Base-by-base conservation (phyloP, 2,329 filamentous ascomycete genomes). In the Apiospora marii region DNA sequence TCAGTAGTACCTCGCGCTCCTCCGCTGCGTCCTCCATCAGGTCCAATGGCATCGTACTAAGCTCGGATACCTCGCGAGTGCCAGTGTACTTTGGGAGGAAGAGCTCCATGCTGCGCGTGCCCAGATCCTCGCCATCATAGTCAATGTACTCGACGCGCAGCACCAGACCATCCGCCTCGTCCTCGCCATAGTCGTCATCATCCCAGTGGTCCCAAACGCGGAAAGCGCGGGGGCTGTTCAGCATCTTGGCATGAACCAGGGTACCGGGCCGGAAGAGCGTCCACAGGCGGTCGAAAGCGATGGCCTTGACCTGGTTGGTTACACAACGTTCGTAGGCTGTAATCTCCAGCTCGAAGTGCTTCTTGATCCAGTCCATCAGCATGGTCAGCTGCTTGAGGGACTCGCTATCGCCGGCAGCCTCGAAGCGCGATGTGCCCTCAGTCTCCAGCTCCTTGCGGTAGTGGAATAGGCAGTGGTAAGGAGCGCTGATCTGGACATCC, bases 61-160 rank as follows among this genome's bases (percentile, higher is more conserved):
- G 78, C 13, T 77, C 77, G 48, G 78, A 75, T 5, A 81, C 73
- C 46, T 78, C 69, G 73, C 76, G 30, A 73, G 77, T 72, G 2
- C 75, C 77, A 0, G 74, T 67, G 67, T 82, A 83, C 44, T 78
- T 76, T 13, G 75, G 71, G 30, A 83, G 78, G 14, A 75, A 68
- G 4, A 82, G 48, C 22, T 76, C 72, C 5, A 70, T 71, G n/a
- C 58, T 73, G 5, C 79, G 76, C 3, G 74, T 75, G 19, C 81
- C 81, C 4, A 83, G 75, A 10, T 73, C 74, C 30, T 82, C 79
- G n/a, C 82, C 82, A 69, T 83, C 80, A 34, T 78, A 83, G 73
- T 83, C 82, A 37, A 81, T 75, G 69, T 78, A 82, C 3, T 73
- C 43, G 8, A 77, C 73, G 1, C 73, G 69, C 30, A 83, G 71